These are phyloP conservation scores for Radiomyces spectabilis DNA, from an alignment of 192 early-diverging fungal species.

Conservation along the genomic window DNA sequence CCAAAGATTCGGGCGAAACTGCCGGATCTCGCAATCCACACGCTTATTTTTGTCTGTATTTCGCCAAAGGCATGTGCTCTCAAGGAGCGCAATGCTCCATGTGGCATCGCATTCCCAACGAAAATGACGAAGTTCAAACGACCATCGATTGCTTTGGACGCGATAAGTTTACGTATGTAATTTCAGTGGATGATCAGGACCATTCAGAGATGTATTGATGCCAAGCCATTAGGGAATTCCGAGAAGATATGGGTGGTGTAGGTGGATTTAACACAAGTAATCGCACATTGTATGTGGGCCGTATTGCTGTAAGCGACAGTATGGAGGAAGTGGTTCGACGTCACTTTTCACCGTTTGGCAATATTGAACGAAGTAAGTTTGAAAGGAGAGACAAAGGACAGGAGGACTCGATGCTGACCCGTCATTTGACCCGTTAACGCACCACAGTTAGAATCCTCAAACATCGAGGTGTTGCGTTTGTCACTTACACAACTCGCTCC, in stretches of 20 bases:
- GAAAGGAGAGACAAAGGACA: background rate
- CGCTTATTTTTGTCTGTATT: conserved; percentile 75
- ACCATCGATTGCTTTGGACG: conserved; percentile 78
- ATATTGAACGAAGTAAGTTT: conserved; percentile 60
- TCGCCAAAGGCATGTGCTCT: conserved; percentile 73
- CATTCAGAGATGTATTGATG: background rate
- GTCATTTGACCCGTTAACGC: background rate
- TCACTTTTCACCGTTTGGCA: conserved; percentile 73
- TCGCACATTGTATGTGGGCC: conserved; percentile 73
- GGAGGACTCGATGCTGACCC: background rate
- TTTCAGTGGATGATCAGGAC: background rate
- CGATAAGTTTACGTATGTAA: conserved; percentile 48
- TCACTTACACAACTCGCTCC: conserved; percentile 60
- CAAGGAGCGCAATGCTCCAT: conserved; percentile 50
- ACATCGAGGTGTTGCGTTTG: conserved; percentile 74
- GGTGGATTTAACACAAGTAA: conserved; percentile 75
- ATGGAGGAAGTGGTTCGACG: conserved; percentile 46
- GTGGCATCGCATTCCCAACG: conserved; percentile 44
- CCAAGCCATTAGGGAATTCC: conserved; percentile 30
- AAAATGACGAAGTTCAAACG: conserved; percentile 39
- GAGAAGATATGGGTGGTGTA: conserved; percentile 53
- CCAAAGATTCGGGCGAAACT: conserved; percentile 63
- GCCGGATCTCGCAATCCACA: conserved; percentile 51
- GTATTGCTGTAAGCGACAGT: conserved; percentile 27
- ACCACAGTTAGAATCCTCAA: conserved; percentile 58